Base-by-base conservation (phyloP, 2,329 filamentous ascomycete genomes). In the Penicillium sp. region DNA sequence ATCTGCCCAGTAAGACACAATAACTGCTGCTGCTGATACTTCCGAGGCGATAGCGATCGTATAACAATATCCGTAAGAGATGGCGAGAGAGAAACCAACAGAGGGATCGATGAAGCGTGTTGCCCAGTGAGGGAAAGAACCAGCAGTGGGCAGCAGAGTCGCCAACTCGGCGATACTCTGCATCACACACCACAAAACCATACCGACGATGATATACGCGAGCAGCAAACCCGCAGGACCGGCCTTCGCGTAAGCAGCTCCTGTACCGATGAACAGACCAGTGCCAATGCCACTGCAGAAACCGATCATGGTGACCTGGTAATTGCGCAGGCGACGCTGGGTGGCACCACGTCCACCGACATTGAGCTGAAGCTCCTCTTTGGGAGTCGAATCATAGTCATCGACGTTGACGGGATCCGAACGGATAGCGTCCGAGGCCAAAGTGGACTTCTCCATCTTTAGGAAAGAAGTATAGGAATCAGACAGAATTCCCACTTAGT, bases 121-220 rank as follows among this genome's bases (percentile, higher is more conserved):
- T 19, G 93, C 94, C 81, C 93, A 97, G 10, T 92, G 89, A 1
- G 92, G 92, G 75, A 97, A 97, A 2, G 92, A 95, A 55, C 93
- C 93, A 12, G 93, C 91, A 19, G 97, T 90, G 2, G 93, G 93
- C 67, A 93, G 95, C n/a, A 93, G 81, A 24, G 96, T 93, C 22
- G 93, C 91, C 75, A 97, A 84, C 78, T 97, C 93, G 60, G 93
- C 93, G 22, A 97, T 84, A 3, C 93, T 92, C 73, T 97, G 93
- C 57, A 96, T 91, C 2, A 92, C 96, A 76, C 90, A 93, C 80
- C 92, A 97, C 65, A 97, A 78, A 89, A 97, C 95, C 70, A 87
- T 79, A 30, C 92, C 92, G 62, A 96, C 70, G 22, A 74, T 63
- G n/a, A 70, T 68, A 60, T 72, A 75, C 2, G 89, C 89, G 53